phyloP scores from a whole-genome alignment of 129 eudicot genomes.

The Arctium lappa region DNA sequence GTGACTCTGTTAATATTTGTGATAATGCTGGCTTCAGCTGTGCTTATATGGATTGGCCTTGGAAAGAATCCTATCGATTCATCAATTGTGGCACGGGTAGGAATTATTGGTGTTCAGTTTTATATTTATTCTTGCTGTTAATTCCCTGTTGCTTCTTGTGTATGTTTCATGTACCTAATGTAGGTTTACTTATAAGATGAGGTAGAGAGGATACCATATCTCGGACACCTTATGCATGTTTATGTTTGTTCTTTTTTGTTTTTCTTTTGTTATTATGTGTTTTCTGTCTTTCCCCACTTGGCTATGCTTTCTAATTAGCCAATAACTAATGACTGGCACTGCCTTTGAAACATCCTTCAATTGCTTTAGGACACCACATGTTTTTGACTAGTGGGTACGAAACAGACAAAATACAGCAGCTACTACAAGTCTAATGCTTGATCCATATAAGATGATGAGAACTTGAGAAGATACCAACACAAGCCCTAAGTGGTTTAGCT shows the following conservation, averaged over 20 bases:
- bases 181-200: neutral
- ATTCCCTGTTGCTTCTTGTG: neutral
- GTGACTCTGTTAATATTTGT: conserved; percentile 61
- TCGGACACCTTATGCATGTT: neutral
- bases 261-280: neutral
- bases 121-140: neutral
- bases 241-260: neutral
- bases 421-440: neutral
- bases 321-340: neutral
- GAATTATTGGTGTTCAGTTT: conserved; percentile 13
- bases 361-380: neutral
- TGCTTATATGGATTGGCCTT: conserved; percentile 84
- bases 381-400: neutral
- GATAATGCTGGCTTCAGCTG: conserved; percentile 67
- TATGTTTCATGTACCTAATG: neutral
- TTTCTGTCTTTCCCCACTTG: neutral
- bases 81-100: conserved; percentile 78
- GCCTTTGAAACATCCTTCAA: neutral
- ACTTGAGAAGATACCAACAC: neutral
- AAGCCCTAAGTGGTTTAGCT: neutral
- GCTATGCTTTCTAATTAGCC: neutral
- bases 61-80: conserved; percentile 78
- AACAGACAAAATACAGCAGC: neutral
- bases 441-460: neutral
- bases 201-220: neutral